phyloP scores from a whole-genome alignment of 805 yeast genomes.

The Yarrowia sp. region DNA sequence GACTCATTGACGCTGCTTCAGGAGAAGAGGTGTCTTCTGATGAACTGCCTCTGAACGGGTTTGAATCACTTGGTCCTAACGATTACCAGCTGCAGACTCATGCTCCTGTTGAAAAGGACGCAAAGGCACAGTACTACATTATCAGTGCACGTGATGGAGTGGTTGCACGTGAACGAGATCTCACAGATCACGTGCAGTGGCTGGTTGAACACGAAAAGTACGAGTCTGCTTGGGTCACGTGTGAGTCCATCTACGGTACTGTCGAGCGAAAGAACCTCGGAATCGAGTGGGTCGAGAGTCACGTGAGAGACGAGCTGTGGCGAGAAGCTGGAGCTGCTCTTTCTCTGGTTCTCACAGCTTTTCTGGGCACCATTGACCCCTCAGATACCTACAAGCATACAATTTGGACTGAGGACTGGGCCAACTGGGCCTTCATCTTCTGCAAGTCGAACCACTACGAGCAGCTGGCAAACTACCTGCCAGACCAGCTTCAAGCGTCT shows the following conservation, averaged over 20 bases:
- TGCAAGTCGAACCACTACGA: constrained; percentile 56
- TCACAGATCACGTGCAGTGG: constrained; percentile 79
- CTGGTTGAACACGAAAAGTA: constrained; percentile 60
- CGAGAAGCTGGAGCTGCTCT: constrained; percentile 61
- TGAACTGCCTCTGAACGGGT: constrained; percentile 69
- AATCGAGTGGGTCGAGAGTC: constrained; percentile 55
- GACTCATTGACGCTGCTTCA: constrained; percentile 66
- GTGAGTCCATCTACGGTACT: constrained; percentile 62
- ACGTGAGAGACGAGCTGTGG: constrained; percentile 58
- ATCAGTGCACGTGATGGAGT: constrained; percentile 85
- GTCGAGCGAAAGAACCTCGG: constrained; percentile 67
- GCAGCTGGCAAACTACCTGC: constrained; percentile 62
- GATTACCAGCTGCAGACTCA: constrained; percentile 73
- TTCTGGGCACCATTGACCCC: constrained; percentile 23
- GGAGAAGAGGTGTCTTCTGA: constrained; percentile 82
- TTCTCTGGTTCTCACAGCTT: constrained; percentile 51
- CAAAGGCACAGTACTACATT: constrained; percentile 60
- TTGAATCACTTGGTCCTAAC: constrained; percentile 69
- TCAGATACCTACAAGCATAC: constrained; percentile 5
- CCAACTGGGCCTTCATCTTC: constrained; percentile 63
- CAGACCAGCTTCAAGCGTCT: constrained; percentile 53
- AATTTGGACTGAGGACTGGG: constrained; percentile 60
- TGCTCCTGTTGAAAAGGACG: constrained; percentile 23
- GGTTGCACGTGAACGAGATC: constrained; percentile 71
- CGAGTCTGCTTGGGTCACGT: constrained; percentile 79